Conservation (phyloP, 169 alveolate genomes). For the Babesia caballi region DNA sequence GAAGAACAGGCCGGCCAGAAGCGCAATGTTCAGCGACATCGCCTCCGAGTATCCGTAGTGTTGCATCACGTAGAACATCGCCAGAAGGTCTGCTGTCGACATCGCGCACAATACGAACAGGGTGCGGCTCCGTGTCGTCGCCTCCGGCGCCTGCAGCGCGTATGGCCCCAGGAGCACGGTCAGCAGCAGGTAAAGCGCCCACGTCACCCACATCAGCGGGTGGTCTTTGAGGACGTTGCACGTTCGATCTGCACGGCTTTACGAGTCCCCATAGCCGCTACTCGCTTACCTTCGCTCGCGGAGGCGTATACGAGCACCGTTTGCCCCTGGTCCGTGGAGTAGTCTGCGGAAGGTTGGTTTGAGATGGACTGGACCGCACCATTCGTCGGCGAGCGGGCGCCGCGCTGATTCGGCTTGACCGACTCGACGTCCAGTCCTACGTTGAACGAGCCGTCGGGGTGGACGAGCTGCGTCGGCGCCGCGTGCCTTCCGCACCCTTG, state of each 20-base stretch:
- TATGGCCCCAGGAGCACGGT: conserved; percentile 29
- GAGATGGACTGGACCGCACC: background rate
- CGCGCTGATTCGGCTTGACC: conserved; percentile 10
- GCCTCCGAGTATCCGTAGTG: background rate
- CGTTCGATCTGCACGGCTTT: background rate
- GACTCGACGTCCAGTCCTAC: conserved; percentile 57
- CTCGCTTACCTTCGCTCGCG: conserved; percentile 14
- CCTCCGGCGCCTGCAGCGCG: conserved; percentile 16
- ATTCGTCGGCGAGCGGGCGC: background rate
- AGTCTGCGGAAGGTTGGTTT: background rate
- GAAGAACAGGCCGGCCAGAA: background rate
- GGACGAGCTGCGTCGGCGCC: conserved; percentile 53
- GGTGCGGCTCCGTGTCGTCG: conserved; percentile 21
- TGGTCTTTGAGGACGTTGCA: conserved; percentile 1
- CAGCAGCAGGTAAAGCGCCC: conserved; percentile 4
- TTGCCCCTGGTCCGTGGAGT: conserved; percentile 14
- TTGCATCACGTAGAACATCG: background rate
- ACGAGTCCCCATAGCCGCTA: background rate
- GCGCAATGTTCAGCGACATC: background rate
- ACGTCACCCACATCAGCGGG: background rate
- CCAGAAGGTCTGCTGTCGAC: background rate
- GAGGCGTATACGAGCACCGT: conserved; percentile 57
- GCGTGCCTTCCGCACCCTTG: background rate
- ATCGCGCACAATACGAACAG: conserved; percentile 13
- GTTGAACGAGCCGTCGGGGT: conserved; percentile 58